phyloP scores from a whole-genome alignment of 2,329 filamentous ascomycete species.

The Aspergillus sp. region DNA sequence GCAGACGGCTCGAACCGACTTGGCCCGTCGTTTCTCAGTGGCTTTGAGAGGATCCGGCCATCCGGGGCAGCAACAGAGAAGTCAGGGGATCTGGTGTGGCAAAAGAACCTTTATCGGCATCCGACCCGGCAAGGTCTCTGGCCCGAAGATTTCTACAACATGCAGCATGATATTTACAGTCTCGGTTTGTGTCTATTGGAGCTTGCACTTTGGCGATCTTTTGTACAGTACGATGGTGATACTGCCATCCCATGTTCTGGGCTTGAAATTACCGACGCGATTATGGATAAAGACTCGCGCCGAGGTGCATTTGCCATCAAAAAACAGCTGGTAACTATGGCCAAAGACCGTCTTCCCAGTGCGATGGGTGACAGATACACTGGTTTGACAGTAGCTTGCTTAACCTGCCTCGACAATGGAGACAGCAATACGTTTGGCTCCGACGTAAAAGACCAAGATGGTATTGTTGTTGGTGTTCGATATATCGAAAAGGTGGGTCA shows the following conservation, averaged over 20 bases:
- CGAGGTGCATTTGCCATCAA: constrained; percentile 2
- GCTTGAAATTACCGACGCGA: neutral
- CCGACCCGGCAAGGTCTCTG: constrained; percentile 40
- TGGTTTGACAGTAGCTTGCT: neutral
- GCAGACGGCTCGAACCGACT: constrained; percentile 11
- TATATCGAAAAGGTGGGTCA: constrained; percentile 28
- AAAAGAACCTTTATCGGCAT: constrained; percentile 48
- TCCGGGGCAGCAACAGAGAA: constrained; percentile 26
- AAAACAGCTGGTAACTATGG: neutral
- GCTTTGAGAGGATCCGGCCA: constrained; percentile 40
- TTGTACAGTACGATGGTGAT: constrained; percentile 18
- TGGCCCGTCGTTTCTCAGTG: constrained; percentile 34
- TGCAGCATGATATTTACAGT: constrained; percentile 54
- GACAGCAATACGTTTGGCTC: constrained; percentile 1
- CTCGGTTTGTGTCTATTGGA: constrained; percentile 50
- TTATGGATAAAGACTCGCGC: neutral
- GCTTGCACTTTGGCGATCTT: constrained; percentile 35
- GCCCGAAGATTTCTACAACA: constrained; percentile 37
- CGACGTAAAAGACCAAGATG: constrained; percentile 19
- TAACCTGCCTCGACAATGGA: constrained; percentile 1
- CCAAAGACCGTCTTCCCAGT: neutral
- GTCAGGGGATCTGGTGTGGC: constrained; percentile 34
- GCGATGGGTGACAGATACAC: constrained; percentile 2
- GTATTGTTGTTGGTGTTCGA: constrained; percentile 22
- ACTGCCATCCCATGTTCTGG: neutral